Evolutionary conservation across 805 yeast species (phyloP).

Genomic region (Lipomyces sp.): DNA sequence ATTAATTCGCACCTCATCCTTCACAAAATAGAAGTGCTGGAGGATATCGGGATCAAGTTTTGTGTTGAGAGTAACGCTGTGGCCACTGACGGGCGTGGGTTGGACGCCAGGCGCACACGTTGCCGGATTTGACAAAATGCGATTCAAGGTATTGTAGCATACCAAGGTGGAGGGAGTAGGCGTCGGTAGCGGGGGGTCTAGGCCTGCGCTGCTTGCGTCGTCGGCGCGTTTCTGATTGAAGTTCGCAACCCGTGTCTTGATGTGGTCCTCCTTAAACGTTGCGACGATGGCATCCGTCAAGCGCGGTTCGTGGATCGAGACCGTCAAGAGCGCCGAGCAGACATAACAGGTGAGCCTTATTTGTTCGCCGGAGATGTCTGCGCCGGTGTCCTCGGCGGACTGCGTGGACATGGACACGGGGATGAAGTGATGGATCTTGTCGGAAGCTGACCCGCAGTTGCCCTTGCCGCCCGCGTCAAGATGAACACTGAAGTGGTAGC

Average conservation of each 20-base stretch:
- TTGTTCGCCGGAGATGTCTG: constrained; percentile 2
- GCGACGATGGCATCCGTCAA: constrained; percentile 48
- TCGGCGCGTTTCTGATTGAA: constrained; percentile 31
- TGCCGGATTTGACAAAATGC: constrained; percentile 67
- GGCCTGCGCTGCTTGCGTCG: constrained; percentile 6
- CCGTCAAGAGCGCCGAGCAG: constrained; percentile 4
- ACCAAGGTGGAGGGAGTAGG: constrained; percentile 50
- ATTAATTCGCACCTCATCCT: constrained; percentile 10
- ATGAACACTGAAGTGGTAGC: constrained; percentile 13
- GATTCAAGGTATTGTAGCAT: constrained; percentile 59
- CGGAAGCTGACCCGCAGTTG: constrained; percentile 8
- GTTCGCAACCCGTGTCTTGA: constrained; percentile 51
- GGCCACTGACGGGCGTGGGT: constrained; percentile 53
- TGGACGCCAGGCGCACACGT: constrained; percentile 44
- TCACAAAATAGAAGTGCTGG: constrained; percentile 14
- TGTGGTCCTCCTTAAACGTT: constrained; percentile 49
- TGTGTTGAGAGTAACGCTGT: constrained; percentile 52
- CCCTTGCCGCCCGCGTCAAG: constrained; percentile 1
- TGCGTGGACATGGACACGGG: constrained; percentile 6
- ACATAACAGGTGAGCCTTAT: constrained; percentile 10
- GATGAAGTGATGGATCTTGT: constrained; percentile 20
- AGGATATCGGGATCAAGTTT: constrained; percentile 57
- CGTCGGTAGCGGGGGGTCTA: constrained; percentile 33
- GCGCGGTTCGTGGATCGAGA: constrained; percentile 30
- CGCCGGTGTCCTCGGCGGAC: not conserved